Conservation (phyloP, 257 asterid species). For the Gynochthodes officinalis region DNA sequence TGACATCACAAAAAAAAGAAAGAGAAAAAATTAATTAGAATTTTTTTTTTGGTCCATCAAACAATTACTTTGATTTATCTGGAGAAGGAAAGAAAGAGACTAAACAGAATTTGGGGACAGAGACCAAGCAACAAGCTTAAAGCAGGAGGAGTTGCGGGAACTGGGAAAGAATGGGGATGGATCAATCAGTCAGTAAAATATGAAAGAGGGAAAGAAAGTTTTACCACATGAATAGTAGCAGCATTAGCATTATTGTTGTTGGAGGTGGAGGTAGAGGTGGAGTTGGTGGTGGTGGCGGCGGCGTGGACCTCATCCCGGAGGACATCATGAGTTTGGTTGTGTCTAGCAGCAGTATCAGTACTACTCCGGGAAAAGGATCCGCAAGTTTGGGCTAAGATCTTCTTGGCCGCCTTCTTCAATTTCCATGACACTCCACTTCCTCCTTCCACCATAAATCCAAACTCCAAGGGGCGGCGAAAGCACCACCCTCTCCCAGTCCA, state of each 20-base stretch:
- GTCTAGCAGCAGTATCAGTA: not conserved
- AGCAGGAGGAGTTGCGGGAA: constrained; percentile 20
- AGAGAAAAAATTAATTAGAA: too few species aligned
- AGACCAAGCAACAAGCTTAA: too few species aligned
- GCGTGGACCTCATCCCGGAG: not conserved
- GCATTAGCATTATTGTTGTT: not conserved
- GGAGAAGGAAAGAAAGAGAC: too few species aligned
- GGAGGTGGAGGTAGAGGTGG: not conserved
- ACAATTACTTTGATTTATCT: too few species aligned
- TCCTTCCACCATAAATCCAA: constrained; percentile 33
- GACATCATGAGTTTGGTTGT: constrained; percentile 26
- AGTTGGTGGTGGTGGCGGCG: not conserved
- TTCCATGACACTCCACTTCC: constrained; percentile 57
- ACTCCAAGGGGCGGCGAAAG: too few species aligned
- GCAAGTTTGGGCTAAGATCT: constrained; percentile 62
- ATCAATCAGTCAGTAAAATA: too few species aligned
- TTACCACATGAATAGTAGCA: too few species aligned
- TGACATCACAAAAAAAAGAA: too few species aligned
- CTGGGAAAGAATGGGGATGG: too few species aligned
- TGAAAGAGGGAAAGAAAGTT: too few species aligned
- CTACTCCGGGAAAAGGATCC: constrained; percentile 45
- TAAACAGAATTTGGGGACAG: too few species aligned
- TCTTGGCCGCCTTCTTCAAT: constrained; percentile 72
- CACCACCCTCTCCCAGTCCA: not conserved
- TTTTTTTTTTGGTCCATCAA: too few species aligned